Evolutionary conservation across 306 rosid species (phyloP).

Genomic region (peach (Prunus persica)): Prunus_persica_NCBIv2 NC_034014.1:2844001-2844500

Average conservation of each 20-base stretch:
- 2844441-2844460: slow-evolving; percentile 52
- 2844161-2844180: slow-evolving; percentile 28
- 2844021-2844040: too few species aligned
- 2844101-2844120: background rate
- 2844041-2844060: too few species aligned
- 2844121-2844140: background rate
- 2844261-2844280: slow-evolving; percentile 28
- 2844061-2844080: too few species aligned
- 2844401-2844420: slow-evolving; percentile 28
- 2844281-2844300: slow-evolving; percentile 13
- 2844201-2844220: background rate
- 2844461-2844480: slow-evolving; percentile 73
- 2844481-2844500: slow-evolving; percentile 55
- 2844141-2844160: slow-evolving; percentile 1
- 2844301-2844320: slow-evolving; percentile 13
- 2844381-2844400: slow-evolving; percentile 28
- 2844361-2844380: slow-evolving; percentile 28
- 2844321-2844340: slow-evolving; percentile 13
- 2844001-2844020: background rate
- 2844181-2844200: background rate
- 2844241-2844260: slow-evolving; percentile 23
- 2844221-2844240: background rate
- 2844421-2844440: slow-evolving; percentile 20
- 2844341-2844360: slow-evolving; percentile 14
- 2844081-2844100: too few species aligned